These are phyloP conservation scores for Claviceps sorghi DNA, from an alignment of 2,329 filamentous ascomycete genomes.

Conservation along the genomic window DNA sequence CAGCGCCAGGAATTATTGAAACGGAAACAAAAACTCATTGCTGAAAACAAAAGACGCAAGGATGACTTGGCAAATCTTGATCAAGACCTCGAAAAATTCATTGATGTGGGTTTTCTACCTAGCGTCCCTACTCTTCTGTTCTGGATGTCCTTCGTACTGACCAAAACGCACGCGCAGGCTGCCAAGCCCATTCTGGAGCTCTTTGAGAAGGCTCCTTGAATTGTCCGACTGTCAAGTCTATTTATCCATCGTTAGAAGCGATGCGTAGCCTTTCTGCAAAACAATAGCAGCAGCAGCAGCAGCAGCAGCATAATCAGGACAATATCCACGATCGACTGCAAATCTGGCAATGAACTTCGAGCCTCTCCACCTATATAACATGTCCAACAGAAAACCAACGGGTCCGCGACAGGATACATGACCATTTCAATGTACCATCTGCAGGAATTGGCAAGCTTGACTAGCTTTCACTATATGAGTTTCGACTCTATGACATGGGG, in stretches of 20 bases:
- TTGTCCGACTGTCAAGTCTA: neutral
- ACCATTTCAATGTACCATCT: no score
- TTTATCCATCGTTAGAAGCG: neutral
- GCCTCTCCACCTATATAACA: neutral
- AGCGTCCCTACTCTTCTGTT: neutral
- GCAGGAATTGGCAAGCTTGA: neutral
- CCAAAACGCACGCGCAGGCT: conserved; percentile 35
- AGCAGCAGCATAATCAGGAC: neutral
- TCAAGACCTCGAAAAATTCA: conserved; percentile 83
- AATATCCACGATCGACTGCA: neutral
- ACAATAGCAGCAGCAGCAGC: no score
- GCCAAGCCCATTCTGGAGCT: conserved; percentile 78
- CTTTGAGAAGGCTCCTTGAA: conserved; percentile 57
- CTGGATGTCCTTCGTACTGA: neutral
- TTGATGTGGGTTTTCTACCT: conserved; percentile 48
- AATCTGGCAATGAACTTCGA: neutral
- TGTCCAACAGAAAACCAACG: neutral
- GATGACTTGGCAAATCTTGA: conserved; percentile 86
- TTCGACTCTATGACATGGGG: neutral
- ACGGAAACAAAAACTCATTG: conserved; percentile 46
- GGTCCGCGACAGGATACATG: neutral
- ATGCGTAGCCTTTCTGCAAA: no score
- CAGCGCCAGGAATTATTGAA: conserved; percentile 63
- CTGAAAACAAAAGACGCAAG: conserved; percentile 78
- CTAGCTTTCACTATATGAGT: neutral